phyloP scores from a whole-genome alignment of 371 early-diverging fungal species.

The Mucor circinelloides region DNA sequence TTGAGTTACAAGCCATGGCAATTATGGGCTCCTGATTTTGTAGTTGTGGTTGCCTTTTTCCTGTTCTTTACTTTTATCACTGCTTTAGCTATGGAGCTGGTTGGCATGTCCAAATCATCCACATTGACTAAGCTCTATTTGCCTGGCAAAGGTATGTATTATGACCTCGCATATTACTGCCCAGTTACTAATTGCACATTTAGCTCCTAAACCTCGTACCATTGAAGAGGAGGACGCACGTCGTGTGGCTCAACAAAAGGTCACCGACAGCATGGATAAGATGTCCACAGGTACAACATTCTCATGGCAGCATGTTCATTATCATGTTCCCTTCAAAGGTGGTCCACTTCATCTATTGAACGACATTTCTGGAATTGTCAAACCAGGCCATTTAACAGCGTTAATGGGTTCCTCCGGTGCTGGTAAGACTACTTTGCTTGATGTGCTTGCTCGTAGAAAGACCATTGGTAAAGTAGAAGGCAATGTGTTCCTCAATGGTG shows the following conservation, averaged over 20 bases:
- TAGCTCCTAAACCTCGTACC: slow-evolving; percentile 30
- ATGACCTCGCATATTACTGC: not conserved
- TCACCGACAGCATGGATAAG: slow-evolving; percentile 34
- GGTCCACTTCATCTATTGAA: slow-evolving; percentile 54
- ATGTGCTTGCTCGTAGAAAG: slow-evolving; percentile 79
- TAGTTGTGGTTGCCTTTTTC: slow-evolving; percentile 40
- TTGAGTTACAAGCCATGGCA: slow-evolving; percentile 41
- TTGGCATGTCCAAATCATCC: slow-evolving; percentile 43
- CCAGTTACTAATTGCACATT: not conserved
- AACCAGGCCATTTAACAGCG: slow-evolving; percentile 70
- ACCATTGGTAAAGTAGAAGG: slow-evolving; percentile 77
- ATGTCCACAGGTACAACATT: slow-evolving; percentile 51
- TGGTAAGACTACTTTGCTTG: slow-evolving; percentile 88
- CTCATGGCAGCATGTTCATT: slow-evolving; percentile 58
- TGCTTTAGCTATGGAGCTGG: slow-evolving; percentile 50
- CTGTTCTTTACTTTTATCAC: slow-evolving; percentile 48
- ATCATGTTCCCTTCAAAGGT: slow-evolving; percentile 58
- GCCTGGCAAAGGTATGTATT: slow-evolving; percentile 25
- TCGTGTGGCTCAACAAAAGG: slow-evolving; percentile 25
- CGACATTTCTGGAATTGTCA: slow-evolving; percentile 53
- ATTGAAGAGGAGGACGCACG: slow-evolving; percentile 34
- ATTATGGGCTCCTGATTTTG: slow-evolving; percentile 44
- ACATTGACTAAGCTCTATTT: slow-evolving; percentile 55
- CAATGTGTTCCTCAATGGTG: slow-evolving; percentile 61
- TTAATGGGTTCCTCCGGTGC: slow-evolving; percentile 87